Evolutionary conservation across 331 rosid genomes (phyloP).

Genomic region (Pyrus hybrid): DNA sequence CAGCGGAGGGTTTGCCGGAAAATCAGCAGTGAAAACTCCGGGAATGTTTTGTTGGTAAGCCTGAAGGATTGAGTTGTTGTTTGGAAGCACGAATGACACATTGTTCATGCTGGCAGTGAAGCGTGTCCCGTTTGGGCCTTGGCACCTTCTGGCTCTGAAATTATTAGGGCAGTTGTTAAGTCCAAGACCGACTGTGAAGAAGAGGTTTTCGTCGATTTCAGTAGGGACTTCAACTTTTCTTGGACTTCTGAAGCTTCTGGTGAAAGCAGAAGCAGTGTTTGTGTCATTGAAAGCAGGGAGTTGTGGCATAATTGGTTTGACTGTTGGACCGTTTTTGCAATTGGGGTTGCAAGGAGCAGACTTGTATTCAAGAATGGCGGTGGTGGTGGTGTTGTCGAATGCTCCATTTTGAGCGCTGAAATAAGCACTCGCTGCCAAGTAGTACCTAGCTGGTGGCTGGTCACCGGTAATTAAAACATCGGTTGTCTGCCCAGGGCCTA

Average conservation of each 20-base stretch:
- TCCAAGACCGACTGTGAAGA: slow-evolving; percentile 70
- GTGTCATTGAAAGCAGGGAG: slow-evolving; percentile 89
- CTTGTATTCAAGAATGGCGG: slow-evolving; percentile 72
- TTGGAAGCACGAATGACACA: slow-evolving; percentile 66
- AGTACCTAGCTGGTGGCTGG: slow-evolving; percentile 58
- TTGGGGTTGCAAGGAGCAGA: slow-evolving; percentile 44
- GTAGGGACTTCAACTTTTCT: slow-evolving; percentile 51
- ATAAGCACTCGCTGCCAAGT: slow-evolving; percentile 75
- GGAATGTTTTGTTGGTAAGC: slow-evolving; percentile 55
- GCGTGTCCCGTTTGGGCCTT: slow-evolving; percentile 85
- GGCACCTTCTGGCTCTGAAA: slow-evolving; percentile 38
- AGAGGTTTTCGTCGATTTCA: slow-evolving; percentile 57
- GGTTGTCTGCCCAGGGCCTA: slow-evolving; percentile 95
- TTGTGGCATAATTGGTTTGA: slow-evolving; percentile 44
- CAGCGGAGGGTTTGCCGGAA: slow-evolving; percentile 60
- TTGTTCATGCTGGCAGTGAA: slow-evolving; percentile 87
- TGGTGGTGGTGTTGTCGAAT: slow-evolving; percentile 80
- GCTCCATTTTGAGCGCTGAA: slow-evolving; percentile 61
- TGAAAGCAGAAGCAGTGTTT: slow-evolving; percentile 59
- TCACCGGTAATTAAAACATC: slow-evolving; percentile 71
- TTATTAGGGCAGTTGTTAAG: slow-evolving; percentile 61
- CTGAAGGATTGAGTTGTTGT: slow-evolving; percentile 57
- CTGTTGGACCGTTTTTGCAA: slow-evolving; percentile 21
- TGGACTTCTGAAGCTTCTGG: slow-evolving; percentile 47
- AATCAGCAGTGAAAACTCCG: slow-evolving; percentile 64